These are phyloP conservation scores for Leishmania major DNA, from an alignment of 208 protist genomes.

Conservation along the genomic window DNA sequence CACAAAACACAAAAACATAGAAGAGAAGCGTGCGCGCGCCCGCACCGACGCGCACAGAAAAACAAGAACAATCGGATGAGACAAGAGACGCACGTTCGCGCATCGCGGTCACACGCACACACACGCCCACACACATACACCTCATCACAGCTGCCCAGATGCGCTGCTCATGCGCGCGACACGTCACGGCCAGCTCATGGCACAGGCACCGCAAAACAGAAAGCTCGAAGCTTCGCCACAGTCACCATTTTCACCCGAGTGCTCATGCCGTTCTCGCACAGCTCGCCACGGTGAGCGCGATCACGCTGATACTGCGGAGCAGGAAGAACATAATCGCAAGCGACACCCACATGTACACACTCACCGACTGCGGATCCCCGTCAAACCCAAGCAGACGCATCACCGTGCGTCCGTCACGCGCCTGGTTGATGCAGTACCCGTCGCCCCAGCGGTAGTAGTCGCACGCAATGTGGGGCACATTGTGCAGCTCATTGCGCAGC, in stretches of 20 bases:
- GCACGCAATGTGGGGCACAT: conserved; percentile 55
- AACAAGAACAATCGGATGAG: not conserved
- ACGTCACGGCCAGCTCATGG: not conserved
- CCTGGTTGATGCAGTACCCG: conserved; percentile 50
- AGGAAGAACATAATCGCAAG: conserved; percentile 57
- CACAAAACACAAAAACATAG: not conserved
- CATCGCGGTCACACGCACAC: not conserved
- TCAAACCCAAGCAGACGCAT: conserved; percentile 52
- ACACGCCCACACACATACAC: too few species aligned
- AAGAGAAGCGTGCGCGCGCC: not conserved
- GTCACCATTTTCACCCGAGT: not conserved
- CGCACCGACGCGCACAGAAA: not conserved
- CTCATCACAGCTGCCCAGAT: not conserved
- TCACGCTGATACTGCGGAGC: conserved; percentile 35
- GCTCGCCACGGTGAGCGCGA: conserved; percentile 39
- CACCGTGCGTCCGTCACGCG: conserved; percentile 44
- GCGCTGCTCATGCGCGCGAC: not conserved
- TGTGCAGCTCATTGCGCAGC: conserved; percentile 66
- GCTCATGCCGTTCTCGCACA: conserved; percentile 4
- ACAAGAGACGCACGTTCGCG: not conserved
- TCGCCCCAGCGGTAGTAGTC: conserved; percentile 43
- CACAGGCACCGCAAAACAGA: too few species aligned
- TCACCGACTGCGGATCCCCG: conserved; percentile 41
- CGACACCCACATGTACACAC: conserved; percentile 69
- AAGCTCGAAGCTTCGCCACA: not conserved